Base-by-base conservation (phyloP, 495 filamentous ascomycete genomes). In the Aspergillus campestris region DNA sequence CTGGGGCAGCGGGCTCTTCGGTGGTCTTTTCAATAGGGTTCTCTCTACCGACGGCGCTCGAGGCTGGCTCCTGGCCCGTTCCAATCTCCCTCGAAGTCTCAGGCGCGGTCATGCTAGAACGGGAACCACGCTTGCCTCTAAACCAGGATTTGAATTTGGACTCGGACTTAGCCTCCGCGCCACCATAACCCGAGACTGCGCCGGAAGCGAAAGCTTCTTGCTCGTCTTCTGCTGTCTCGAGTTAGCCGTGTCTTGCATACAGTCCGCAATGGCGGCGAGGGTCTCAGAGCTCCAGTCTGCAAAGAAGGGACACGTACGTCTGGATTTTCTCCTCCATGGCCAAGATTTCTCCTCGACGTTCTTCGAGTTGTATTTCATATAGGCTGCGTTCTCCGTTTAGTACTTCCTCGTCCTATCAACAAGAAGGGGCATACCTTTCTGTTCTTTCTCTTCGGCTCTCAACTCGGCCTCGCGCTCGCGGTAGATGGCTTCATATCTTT, bases 71-170 rank as follows among this genome's bases (percentile, higher is more conserved):
- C 18, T 13, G 42, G 18, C 13, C 34, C 27, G 36, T 44, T 5
- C 30, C 40, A 12, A 14, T 35, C 35, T 27, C 41, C 15, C 34
- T 47, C 13, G 32, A 6, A 13, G 18, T 18, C 15, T 45, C 52
- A 28, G 43, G 38, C 40, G 49, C 46, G 6, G 43, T 36, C 14
- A 54, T 58, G 58, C 69, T 61, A 46, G 61, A 38, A 13, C 62
- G 61, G 43, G 74, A 69, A 0, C 69, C 64, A 34, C 83, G 66
- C 40, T 70, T 74, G 7, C 60, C 71, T 52, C 77, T 80, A 35
- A 86, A 61, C 81, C 81, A 86, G 36, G 69, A 68, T 43, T 74
- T 82, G 32, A 84, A 65, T 46, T 74, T 73, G 34, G 66, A 69
- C 11, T 64, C 57, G 8, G 15, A 60, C 46, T 29, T 50, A 10